phyloP scores from a whole-genome alignment of 2,329 filamentous ascomycete genomes.

The Dendryphion nanum region DNA sequence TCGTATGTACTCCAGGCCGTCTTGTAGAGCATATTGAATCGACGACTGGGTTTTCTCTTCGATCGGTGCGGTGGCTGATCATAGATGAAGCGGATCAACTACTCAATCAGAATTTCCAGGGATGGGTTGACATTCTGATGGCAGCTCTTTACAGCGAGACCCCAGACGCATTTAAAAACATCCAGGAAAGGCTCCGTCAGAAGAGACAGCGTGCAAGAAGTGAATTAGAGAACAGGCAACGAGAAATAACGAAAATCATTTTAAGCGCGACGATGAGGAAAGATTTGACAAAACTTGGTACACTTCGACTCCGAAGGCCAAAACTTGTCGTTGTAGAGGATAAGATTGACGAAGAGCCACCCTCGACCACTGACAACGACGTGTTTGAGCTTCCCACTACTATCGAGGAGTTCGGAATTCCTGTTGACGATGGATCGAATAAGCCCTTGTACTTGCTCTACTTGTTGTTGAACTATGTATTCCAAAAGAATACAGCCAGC shows the following conservation, averaged over 20 bases:
- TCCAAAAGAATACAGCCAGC: slow-evolving; percentile 7
- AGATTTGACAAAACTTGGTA: slow-evolving; percentile 76
- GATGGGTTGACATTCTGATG: slow-evolving; percentile 77
- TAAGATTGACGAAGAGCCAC: slow-evolving; percentile 21
- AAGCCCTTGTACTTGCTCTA: slow-evolving; percentile 81
- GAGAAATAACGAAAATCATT: slow-evolving; percentile 72
- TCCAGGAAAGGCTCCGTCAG: slow-evolving; percentile 21
- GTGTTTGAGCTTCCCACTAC: slow-evolving; percentile 57
- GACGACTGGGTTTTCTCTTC: slow-evolving; percentile 77
- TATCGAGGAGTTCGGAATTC: slow-evolving; percentile 48
- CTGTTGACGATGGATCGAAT: slow-evolving; percentile 52
- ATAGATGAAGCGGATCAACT: slow-evolving; percentile 94
- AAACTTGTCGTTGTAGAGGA: slow-evolving; percentile 74
- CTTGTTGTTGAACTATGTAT: slow-evolving; percentile 61
- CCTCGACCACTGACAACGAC: slow-evolving; percentile 28
- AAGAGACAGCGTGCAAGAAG: too few relatives aligned
- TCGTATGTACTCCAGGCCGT: slow-evolving; percentile 88
- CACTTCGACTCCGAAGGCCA: slow-evolving; percentile 70
- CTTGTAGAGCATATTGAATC: slow-evolving; percentile 86
- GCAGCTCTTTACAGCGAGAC: slow-evolving; percentile 55
- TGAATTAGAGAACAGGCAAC: too few relatives aligned
- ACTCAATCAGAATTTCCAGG: slow-evolving; percentile 87
- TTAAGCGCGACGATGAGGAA: slow-evolving; percentile 90
- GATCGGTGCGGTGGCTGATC: slow-evolving; percentile 80
- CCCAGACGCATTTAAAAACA: too few relatives aligned